Evolutionary conservation across 2,329 filamentous ascomycete genomes (phyloP).

Genomic region (Colletotrichum tropicale): DNA sequence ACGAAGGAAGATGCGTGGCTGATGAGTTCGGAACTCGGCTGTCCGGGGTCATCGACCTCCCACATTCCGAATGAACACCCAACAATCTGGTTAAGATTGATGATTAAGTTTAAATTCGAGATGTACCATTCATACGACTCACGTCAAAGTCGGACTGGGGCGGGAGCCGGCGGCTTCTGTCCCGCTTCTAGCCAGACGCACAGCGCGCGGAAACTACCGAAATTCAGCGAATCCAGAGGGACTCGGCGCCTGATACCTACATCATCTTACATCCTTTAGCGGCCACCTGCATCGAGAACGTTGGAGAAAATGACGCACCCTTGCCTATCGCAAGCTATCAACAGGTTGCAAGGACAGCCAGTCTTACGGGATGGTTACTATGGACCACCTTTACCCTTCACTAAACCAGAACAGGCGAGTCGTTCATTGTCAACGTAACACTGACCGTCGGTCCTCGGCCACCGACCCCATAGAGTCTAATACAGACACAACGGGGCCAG

Average conservation of each 20-base stretch:
- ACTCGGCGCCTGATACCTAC: not conserved
- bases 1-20: not conserved
- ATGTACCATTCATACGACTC: not conserved
- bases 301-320: constrained; percentile 10
- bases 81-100: not conserved
- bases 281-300: not conserved
- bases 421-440: not conserved
- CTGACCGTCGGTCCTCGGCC: not conserved
- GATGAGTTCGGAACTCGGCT: not conserved
- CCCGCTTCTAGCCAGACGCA: not conserved
- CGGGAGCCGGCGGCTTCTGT: not conserved
- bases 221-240: not conserved
- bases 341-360: not conserved
- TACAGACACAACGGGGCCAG: not conserved
- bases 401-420: not conserved
- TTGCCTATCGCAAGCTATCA: constrained; percentile 13
- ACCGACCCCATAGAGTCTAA: not conserved
- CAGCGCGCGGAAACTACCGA: not conserved
- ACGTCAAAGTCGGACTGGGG: not conserved
- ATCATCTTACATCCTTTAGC: constrained; percentile 6
- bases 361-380: not conserved
- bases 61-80: not conserved
- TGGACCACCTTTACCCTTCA: not conserved
- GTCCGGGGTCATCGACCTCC: not conserved
- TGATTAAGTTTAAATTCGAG: not conserved